Evolutionary conservation across 192 early-diverging fungal genomes (phyloP), one percentile per base, ranked within the genome.

Genomic region (Tieghemiomyces parasiticus): DNA sequence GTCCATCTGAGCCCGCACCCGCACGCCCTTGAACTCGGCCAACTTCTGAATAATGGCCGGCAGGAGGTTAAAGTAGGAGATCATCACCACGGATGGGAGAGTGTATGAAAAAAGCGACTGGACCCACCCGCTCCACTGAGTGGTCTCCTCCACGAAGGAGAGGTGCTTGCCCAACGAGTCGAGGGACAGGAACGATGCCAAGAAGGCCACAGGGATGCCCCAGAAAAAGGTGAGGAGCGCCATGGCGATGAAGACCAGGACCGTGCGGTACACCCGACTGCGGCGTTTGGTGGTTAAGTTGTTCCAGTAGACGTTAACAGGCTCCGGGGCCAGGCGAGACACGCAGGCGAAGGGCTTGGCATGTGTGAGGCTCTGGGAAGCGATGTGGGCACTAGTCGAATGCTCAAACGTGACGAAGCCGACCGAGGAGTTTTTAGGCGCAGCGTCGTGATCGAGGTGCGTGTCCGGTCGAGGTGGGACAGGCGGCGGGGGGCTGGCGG

Each of bases 361-460:
- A 55, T 80, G 71, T 54, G 80, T 78, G 31, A 85, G 72, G 0
- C 79, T 71, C 70, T 90, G 86, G 14, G 82, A 71, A 13, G 77
- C 74, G 46, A 84, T 71, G 63, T 80, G 80, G 71, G 87, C 87
- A 38, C 81, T 77, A 25, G 75, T 73, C n/a, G 85, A 72, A 30
- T 80, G 74, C 56, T 81, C 77, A 64, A 86, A 89, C 19, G 87
- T 89, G n/a, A 89, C 84, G 61, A 89, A 89, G 1, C 83, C 87
- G 26, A 83, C 79, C 19, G 75, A 81, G 0, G 84, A 75, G 19
- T 48, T 62, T 3, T 63, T 62, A 1, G 34, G 22, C 26, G 65
- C 60, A n/a, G 42, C 46, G 44, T 64, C 71, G 0, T 50, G 24
- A 55, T 60, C 45, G 19, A 47, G 46, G 13, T 22, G 13, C 42